Evolutionary conservation across 495 filamentous ascomycete genomes (phyloP), one percentile per base, ranked within the genome.

Genomic region (Tetracladium setigerum): DNA sequence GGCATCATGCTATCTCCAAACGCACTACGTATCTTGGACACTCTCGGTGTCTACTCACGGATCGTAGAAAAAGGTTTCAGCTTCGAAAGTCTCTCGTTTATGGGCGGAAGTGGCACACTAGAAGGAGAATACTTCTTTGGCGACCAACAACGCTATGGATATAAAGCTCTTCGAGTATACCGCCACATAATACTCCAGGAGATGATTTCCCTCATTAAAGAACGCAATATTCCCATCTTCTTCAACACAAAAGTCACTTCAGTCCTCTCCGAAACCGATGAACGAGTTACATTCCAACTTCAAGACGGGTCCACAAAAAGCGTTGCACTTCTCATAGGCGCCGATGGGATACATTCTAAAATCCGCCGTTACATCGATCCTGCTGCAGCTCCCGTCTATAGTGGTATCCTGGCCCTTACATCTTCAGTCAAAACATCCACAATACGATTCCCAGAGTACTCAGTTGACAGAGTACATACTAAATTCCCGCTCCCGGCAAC

Each of bases 271-370:
- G 50, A 46, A 32, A 50, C 35, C 4, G 53, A 50, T 0, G 18
- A 47, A 12, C 12, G 34, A 4, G 53, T 55, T 14, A 55, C 41
- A 1, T 62, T 71, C 35, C 43, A 56, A 11, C 62, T 67, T 32
- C 47, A 55, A 17, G 64, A 67, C 43, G 64, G 61, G 7, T 44
- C 42, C 7, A 55, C 58, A 4, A 66, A 68, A 4, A 59, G 67
- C 13, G 73, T 66, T 0, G 75, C 75, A 62, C 45, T 85, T 47
- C 65, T 81, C 2, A 67, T 84, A 53, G 80, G 75, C n/a, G 75
- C 77, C 0, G 80, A 83, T 61, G 81, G 81, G 1, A 63, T 81
- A 4, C 71, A 68, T 58, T 78, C 76, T 38, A 61, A 61, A 0
- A 67, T 70, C 1, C 67, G 73, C 43, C 65, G 53, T 39, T 55